Percentiles rank a stretch among this genome's conserved stretches.
Evolutionary conservation across 1,284 basidiomycete species (phyloP).

Genomic region (Xerocomus amazonicus): DNA sequence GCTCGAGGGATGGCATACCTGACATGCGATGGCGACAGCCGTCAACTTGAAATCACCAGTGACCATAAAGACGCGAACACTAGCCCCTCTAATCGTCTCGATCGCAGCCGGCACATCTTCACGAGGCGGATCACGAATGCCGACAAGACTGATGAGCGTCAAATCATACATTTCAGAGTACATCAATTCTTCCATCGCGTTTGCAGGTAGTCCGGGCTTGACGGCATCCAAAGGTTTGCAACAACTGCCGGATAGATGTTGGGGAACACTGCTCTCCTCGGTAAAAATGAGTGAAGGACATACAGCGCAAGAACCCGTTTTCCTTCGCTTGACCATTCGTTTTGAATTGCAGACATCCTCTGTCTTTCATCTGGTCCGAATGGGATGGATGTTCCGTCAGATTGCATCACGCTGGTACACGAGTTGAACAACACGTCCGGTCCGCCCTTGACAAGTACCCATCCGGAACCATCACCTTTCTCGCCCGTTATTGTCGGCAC

Average conservation of each 20-base stretch:
- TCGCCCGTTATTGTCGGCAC: constrained; percentile 5
- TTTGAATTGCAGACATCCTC: constrained; percentile 41
- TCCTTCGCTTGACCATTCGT: constrained; percentile 53
- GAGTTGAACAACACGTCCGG: constrained; percentile 57
- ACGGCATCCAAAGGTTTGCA: constrained; percentile 29
- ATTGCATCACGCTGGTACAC: constrained; percentile 39
- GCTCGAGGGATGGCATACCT: constrained; percentile 35
- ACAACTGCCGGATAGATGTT: constrained; percentile 8
- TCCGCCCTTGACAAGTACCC: constrained; percentile 55
- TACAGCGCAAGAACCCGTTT: constrained; percentile 56
- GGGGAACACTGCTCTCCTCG: background rate
- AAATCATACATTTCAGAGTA: constrained; percentile 39
- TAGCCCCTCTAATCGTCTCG: constrained; percentile 43
- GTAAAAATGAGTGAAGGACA: constrained; percentile 1
- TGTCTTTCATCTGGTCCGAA: constrained; percentile 32
- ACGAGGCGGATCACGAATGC: constrained; percentile 58
- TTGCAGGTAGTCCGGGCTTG: constrained; percentile 28
- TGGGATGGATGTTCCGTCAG: constrained; percentile 36
- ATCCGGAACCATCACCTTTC: constrained; percentile 7
- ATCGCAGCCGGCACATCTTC: constrained; percentile 49
- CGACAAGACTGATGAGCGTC: constrained; percentile 54
- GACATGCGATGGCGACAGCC: constrained; percentile 46
- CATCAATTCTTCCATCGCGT: constrained; percentile 38
- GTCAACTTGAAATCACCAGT: constrained; percentile 50
- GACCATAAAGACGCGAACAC: constrained; percentile 51